Evolutionary conservation across 257 asterid genomes (phyloP), one percentile per base, ranked within the genome.

Genomic region (Henckelia pumila): DNA sequence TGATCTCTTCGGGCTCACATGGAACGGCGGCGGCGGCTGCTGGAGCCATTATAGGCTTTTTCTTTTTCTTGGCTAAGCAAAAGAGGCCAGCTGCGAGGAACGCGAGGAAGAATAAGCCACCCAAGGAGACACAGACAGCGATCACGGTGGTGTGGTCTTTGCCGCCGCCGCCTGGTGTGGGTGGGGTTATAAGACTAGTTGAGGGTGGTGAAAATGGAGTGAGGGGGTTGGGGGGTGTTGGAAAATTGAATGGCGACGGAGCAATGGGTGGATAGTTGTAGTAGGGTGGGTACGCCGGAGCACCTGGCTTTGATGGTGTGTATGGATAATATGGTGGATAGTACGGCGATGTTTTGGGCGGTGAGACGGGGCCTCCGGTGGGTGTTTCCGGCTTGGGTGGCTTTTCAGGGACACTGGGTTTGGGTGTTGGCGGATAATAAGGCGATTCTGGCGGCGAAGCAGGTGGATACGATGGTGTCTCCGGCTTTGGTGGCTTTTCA

Each of bases 61-160:
- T 88, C 85, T 82, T 88, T 23, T 79, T 85, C 83, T 85, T 86
- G 63, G 89, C 90, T 14, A 82, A 57, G 82, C 88, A 88, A 33
- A 83, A 85, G 24, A 88, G 79, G 0, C 89, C 93, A 2, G 78
- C 79, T 2, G 89, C 93, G 0, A 88, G 83, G 79, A 88, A 84
- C 16, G 95, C 93, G 0, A 86, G 83, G 79, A 88, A 82, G 79
- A 84, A 84, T 1, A 73, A 16, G 0, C 95, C 95, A 7, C 95
- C 95, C 1, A 86, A 63, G 1, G 93, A 33, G 23, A 25, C 60
- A 47, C 49, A 30, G 3, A 30, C 23, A 1, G 64, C 35, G 66
- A 71, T 50, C 25, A 58, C 28, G 60, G 72, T 60, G 64, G 7
- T 26, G 69, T 65, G 29, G 49, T 68, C 23, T 44, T 32, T 19